Percentiles rank a stretch among this genome's conserved stretches.
These are phyloP conservation scores for Termitomyces sp. DNA, from an alignment of 1,284 basidiomycete species.

Conservation along the genomic window DNA sequence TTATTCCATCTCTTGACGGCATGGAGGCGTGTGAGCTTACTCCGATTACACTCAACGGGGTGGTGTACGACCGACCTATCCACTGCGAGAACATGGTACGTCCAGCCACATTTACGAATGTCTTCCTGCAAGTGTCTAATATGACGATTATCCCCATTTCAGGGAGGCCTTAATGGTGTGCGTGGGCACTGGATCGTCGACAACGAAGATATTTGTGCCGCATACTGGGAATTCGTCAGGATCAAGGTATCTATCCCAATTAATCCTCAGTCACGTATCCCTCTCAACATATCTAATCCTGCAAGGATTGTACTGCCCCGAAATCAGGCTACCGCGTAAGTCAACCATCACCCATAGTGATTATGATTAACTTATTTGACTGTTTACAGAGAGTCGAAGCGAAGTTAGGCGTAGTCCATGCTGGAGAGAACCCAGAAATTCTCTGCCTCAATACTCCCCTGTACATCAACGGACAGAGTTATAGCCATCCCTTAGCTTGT, in stretches of 20 bases:
- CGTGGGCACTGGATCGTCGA: constrained; percentile 15
- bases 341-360: neutral
- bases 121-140: neutral
- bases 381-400: constrained; percentile 14
- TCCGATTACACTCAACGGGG: constrained; percentile 12
- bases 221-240: constrained; percentile 16
- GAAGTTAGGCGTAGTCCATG: constrained; percentile 9
- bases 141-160: neutral
- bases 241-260: constrained; percentile 10
- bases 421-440: constrained; percentile 7
- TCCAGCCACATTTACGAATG: neutral
- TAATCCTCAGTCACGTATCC: neutral
- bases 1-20: constrained; percentile 9
- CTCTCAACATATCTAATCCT: neutral
- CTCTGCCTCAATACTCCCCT: constrained; percentile 14
- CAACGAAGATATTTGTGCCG: constrained; percentile 11
- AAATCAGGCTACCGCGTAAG: constrained; percentile 14
- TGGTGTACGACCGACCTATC: constrained; percentile 9
- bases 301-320: constrained; percentile 14
- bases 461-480: constrained; percentile 9
- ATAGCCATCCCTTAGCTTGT: constrained; percentile 11
- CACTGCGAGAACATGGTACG: constrained; percentile 12
- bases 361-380: neutral
- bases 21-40: constrained; percentile 15
- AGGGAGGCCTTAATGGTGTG: neutral